Base-by-base conservation (phyloP, 208 protist species). In the Trypanosoma rangeli region DNA sequence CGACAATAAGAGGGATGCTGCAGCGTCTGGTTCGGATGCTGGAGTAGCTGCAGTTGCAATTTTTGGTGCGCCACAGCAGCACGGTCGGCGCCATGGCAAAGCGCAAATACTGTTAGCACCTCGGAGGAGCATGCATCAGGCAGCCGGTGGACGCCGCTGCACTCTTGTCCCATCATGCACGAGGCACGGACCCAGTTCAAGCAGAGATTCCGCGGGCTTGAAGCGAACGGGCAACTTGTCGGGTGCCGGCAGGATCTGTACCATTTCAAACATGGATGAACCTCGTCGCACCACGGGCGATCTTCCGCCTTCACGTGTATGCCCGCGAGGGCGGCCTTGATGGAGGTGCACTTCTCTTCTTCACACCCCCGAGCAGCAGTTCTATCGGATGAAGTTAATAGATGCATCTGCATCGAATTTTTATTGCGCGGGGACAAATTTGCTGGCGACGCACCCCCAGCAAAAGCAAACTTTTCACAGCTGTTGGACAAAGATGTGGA, bases 201-300 rank as follows among this genome's bases (percentile, higher is more conserved):
- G 60, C 89, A 94, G 28, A 92, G 48, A 72, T 92, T 94, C 50
- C 74, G 84, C 39, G 89, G 89, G 29, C 74, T 62, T 44, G 58
- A 49, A 12, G 66, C 73, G 70, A 88, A 94, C 35, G 78, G 46
- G 73, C 89, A 94, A 63, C 74, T 84, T 12, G 73, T 82, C n/a
- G 80, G 35, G 63, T 94, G 82, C 39, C 84, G 81, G 76, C 89
- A 94, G 39, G 71, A 78, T 56, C 84, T 80, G 70, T 92, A 92
- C 83, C 76, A 90, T 3, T 74, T 74, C 73, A 94, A 62, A 58
- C 89, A 94, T 3, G 89, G 89, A 64, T 94, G 89, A n/a, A 76
- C 20, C 28, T 81, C 77, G 0, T 50, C 12, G 64, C 66, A 68
- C 60, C 90, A 94, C 16, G 73, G 24, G 3, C 80, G 77, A 24